Percentiles rank a stretch among this genome's conserved stretches.
Conservation (phyloP, 345 rosid species). For the Cardamine resedifolia region DNA sequence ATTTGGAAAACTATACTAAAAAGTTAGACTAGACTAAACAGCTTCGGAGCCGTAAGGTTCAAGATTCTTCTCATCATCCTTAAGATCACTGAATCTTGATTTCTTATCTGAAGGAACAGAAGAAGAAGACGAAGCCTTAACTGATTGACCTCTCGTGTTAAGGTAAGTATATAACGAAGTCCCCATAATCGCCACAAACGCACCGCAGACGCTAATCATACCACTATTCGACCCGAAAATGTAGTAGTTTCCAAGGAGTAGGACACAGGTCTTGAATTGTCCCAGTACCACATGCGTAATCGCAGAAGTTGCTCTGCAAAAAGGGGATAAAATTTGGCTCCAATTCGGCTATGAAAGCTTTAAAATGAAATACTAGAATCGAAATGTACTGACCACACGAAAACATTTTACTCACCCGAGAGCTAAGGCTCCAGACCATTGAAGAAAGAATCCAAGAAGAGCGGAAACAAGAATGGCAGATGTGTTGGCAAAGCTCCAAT, state of each 20-base stretch:
- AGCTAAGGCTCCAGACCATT: constrained; percentile 97
- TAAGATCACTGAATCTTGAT: constrained; percentile 36
- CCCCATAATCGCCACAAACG: constrained; percentile 40
- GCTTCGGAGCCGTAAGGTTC: constrained; percentile 41
- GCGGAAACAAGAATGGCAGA: constrained; percentile 68
- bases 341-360: neutral
- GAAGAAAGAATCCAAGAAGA: constrained; percentile 91
- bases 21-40: constrained; percentile 33
- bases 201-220: constrained; percentile 36
- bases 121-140: constrained; percentile 32
- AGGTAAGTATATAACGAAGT: constrained; percentile 45
- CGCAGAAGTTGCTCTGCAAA: constrained; percentile 41
- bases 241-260: constrained; percentile 41
- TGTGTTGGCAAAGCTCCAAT: constrained; percentile 66
- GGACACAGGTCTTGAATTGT: constrained; percentile 43
- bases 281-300: constrained; percentile 41
- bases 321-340: neutral
- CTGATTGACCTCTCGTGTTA: constrained; percentile 41
- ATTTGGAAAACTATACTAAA: constrained; percentile 27
- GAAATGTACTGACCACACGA: neutral
- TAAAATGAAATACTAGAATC: neutral
- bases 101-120: constrained; percentile 27
- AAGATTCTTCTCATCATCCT: constrained; percentile 31
- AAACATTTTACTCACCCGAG: constrained; percentile 64
- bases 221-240: constrained; percentile 42